A percentile compares a stretch with the other conserved stretches of the same genome.
Evolutionary conservation across 371 early-diverging fungal genomes (phyloP).

Genomic region (Neoconidiobolus thromboides): DNA sequence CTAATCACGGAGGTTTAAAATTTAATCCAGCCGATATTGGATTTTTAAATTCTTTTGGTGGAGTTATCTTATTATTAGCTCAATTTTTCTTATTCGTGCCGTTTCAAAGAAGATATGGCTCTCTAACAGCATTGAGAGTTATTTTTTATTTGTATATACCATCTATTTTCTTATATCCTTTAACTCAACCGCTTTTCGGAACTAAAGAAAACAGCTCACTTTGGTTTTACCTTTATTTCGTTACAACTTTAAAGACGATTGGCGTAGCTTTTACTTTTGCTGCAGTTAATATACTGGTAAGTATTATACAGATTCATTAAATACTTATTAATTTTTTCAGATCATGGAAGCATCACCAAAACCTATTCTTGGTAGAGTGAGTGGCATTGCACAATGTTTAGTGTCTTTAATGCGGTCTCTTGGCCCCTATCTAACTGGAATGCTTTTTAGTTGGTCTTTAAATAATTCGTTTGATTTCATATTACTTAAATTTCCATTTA

Average conservation of each 20-base stretch:
- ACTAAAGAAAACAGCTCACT: constrained; percentile 4
- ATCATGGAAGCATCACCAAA: constrained; percentile 4
- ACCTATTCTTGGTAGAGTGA: constrained; percentile 39
- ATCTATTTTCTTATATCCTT: background rate
- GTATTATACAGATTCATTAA: background rate
- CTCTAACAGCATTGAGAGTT: constrained; percentile 22
- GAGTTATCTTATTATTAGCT: constrained; percentile 24
- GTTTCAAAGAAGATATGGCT: constrained; percentile 21
- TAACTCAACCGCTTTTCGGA: constrained; percentile 6
- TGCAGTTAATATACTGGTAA: constrained; percentile 34
- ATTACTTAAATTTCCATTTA: constrained; percentile 1
- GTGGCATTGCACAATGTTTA: constrained; percentile 43
- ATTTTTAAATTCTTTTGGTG: constrained; percentile 27
- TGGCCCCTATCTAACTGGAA: constrained; percentile 46
- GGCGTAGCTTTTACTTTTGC: constrained; percentile 35
- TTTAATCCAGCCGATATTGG: constrained; percentile 34
- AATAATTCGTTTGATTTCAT: background rate
- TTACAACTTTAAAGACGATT: constrained; percentile 22
- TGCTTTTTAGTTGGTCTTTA: constrained; percentile 9
- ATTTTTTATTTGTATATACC: constrained; percentile 20
- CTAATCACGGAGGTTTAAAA: constrained; percentile 36
- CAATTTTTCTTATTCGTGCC: constrained; percentile 35
- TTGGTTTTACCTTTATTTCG: constrained; percentile 15
- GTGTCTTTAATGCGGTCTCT: constrained; percentile 37
- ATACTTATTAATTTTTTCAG: background rate